phyloP scores from a whole-genome alignment of 164 flowering plant species.

The Buxus sempervirens region DNA sequence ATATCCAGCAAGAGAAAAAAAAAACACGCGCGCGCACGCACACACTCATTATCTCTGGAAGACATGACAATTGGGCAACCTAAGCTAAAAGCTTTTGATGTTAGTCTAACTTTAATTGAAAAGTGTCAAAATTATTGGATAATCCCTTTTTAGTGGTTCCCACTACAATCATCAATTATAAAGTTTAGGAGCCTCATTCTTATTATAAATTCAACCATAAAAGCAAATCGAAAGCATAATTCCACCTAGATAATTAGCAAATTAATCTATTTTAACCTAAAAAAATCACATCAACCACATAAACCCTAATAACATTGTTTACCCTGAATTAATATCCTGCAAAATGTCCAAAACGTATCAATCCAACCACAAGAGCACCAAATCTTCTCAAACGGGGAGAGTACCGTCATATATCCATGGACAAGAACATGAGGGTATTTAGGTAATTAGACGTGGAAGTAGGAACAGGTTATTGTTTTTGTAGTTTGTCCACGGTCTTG shows the following conservation, averaged over 20 bases:
- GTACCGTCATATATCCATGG: not conserved
- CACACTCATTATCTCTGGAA: no score
- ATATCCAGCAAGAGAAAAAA: no score
- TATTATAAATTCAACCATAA: not conserved
- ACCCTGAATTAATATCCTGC: no score
- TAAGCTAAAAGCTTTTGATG: not conserved
- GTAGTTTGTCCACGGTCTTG: conserved; percentile 14
- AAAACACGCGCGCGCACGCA: no score
- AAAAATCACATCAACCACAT: no score
- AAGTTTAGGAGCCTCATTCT: not conserved
- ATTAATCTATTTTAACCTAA: no score
- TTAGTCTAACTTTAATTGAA: not conserved
- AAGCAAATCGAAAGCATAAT: not conserved
- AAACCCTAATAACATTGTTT: no score
- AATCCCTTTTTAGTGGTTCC: not conserved
- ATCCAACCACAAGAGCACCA: not conserved
- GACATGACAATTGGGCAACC: not conserved
- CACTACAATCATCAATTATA: not conserved
- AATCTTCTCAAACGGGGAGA: no score
- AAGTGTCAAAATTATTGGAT: not conserved
- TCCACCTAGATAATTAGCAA: no score
- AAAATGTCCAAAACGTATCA: not conserved
- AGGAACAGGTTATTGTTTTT: not conserved
- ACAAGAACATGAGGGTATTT: not conserved
- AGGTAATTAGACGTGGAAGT: conserved; percentile 9